Base-by-base conservation (phyloP, 805 yeast species). In the Yamadazyma ubonensis region DNA sequence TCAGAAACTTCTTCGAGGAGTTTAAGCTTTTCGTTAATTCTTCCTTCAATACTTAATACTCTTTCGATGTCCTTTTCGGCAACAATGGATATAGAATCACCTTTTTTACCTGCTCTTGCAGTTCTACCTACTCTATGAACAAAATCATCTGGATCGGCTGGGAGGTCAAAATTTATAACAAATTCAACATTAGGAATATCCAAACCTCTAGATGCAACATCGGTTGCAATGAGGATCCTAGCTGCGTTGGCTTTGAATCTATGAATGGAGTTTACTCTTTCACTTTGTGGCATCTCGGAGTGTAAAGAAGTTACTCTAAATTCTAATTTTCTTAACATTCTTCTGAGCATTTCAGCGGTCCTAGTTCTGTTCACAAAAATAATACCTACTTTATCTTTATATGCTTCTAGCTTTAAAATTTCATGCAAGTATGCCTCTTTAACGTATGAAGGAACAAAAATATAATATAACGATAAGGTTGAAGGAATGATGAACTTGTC, bases 101-200 rank as follows among this genome's bases (percentile, higher is more conserved):
- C 99, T 36, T 69, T 65, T 52, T 95, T 75, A 2, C 98, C 98
- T 2, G 98, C 98, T 76, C 99, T 85, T 7, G 98, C 99, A 9
- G 99, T 91, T 78, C 99, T 86, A 69, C 99, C 99, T 8, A 91
- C 96, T 61, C 99, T 74, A 65, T 93, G 99, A 39, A 93, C 89
- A 54, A 87, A 93, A 48, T 93, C 96, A 55, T 93, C 96, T 3
- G 98, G 86, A 56, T 93, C 97, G 0, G 93, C 89, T 4, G 99
- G 99, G 17, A 93, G 78, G 55, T 93, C 98, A 55, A 78, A 93
- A 58, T 93, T 93, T 18, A 93, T 66, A 18, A 93, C 98, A 51
- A 93, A 70, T 55, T 83, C 91, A 3, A 93, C 99, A 6, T 79
- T 73, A 8, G 98, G 99, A 41, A 93, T 93, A 73, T 93, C 99